Evolutionary conservation across 441 rosid species (phyloP).

Genomic region (Croton setiger): DNA sequence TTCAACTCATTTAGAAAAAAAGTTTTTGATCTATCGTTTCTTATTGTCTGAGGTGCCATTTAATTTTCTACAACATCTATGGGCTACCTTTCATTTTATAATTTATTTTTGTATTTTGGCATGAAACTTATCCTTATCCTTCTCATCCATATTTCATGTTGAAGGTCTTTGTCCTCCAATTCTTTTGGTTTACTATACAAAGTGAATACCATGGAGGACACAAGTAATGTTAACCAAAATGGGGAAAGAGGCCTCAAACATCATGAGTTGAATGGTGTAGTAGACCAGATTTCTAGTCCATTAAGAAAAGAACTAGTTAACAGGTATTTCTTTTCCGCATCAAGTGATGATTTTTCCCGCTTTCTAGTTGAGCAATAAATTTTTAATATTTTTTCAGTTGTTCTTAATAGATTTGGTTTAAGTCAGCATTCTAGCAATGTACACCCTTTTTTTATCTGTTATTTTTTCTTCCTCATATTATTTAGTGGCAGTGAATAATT

Average conservation of each 20-base stretch:
- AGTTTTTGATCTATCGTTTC: background rate
- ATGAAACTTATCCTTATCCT: constrained; percentile 19
- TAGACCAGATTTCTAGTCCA: constrained; percentile 38
- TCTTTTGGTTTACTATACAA: constrained; percentile 27
- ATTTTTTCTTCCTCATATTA: background rate
- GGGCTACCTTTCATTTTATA: background rate
- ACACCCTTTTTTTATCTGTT: background rate
- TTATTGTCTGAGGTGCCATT: background rate
- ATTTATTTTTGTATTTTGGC: constrained; percentile 6
- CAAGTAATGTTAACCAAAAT: constrained; percentile 24
- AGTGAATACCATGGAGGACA: constrained; percentile 29
- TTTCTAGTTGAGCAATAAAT: too few relatives aligned
- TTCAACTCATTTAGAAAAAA: background rate
- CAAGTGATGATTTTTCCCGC: background rate
- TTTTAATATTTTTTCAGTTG: background rate
- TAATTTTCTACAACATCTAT: background rate
- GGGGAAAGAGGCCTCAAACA: constrained; percentile 37
- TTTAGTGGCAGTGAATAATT: background rate
- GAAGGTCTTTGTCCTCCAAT: constrained; percentile 29
- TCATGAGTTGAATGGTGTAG: constrained; percentile 37
- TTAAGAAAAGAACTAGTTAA: constrained; percentile 44
- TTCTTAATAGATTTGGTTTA: background rate
- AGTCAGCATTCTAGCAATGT: background rate
- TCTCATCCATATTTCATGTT: constrained; percentile 16
- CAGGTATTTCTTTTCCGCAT: constrained; percentile 35